Conservation (phyloP, 2,329 filamentous ascomycete species). For the Rhynchosporium secalis region DNA sequence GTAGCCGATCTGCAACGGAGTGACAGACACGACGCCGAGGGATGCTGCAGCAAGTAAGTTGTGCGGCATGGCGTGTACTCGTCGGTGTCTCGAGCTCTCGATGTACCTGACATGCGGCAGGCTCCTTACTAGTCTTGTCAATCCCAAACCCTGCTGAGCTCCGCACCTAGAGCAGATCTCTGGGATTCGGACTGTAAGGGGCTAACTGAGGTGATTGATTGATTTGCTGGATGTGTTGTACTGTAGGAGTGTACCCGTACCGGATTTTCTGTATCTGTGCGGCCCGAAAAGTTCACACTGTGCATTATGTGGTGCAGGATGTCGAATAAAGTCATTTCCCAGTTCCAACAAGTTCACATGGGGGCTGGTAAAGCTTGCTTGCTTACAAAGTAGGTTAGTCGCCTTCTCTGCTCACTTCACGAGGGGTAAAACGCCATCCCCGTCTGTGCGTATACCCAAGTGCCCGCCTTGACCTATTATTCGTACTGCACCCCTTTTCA, state of each 20-base stretch:
- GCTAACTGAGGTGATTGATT: not conserved
- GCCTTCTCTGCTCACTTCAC: constrained; percentile 4
- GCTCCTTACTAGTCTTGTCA: not conserved
- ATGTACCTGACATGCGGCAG: constrained; percentile 13
- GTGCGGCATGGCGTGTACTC: not conserved
- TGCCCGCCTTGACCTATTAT: not conserved
- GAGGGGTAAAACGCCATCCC: constrained; percentile 3
- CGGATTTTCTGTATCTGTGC: not conserved
- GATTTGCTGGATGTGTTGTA: no score
- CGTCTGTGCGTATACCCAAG: constrained; percentile 4
- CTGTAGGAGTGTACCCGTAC: not conserved
- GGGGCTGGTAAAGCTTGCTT: constrained; percentile 11
- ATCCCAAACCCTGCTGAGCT: constrained; percentile 2
- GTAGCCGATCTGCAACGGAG: constrained; percentile 1
- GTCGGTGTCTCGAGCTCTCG: constrained; percentile 7
- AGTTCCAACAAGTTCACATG: not conserved
- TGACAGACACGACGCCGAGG: not conserved
- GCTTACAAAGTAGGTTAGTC: not conserved
- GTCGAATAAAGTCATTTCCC: constrained; percentile 1
- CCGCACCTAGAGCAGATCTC: constrained; percentile 1
- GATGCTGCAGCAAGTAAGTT: constrained; percentile 4
- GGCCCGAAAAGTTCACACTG: not conserved
- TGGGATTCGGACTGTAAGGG: not conserved
- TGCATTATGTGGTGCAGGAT: not conserved
- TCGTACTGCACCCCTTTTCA: constrained; percentile 7